Base-by-base conservation (phyloP, 192 early-diverging fungal species). In the Umbelopsis sp. region DNA sequence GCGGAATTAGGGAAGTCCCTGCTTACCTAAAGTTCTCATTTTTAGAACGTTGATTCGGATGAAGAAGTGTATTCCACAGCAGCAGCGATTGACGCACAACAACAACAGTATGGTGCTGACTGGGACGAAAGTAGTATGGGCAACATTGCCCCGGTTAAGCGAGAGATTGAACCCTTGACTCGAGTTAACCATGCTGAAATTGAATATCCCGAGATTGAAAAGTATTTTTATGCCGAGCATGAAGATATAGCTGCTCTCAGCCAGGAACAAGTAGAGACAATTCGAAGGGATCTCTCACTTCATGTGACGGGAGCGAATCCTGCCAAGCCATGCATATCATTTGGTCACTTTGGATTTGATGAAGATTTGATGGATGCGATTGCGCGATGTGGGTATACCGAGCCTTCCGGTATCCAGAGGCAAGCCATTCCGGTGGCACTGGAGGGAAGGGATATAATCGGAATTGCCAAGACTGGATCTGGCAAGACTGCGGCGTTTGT, bases 401-500 rank as follows among this genome's bases (percentile, higher is more conserved):
- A 86, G 43, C 93, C 93, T 12, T 90, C 92, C 50, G 87, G 87
- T 0, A 93, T 95, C 72, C 93, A 95, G 67, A 81, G 81, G 65
- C 92, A 94, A 71, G 91, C 93, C 0, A 85, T 93, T 0, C 92
- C 93, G 11, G 87, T 91, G 4, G 91, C 88, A 1, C 70, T 95
- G 43, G 87, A 85, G 44, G 94, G 94, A 53, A 81, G 94, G 31
- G 94, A 95, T 54, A 87, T 95, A 32, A 89, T 94, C 71, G 94
- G 93, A 20, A 91, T 95, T 45, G 92, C 93, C 9, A 91, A 91
- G 68, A 95, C 94, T 24, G 94, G 94, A 22, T 92, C 90, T 12
- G 94, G 94, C 43, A 95, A 95, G 74, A 95, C 94, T 1, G 91
- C 91, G 0, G 92, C 94, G 0, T 95, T 93, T 74, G 70, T 95